phyloP scores from a whole-genome alignment of 1,284 basidiomycete genomes.

The Peniophora sp. region DNA sequence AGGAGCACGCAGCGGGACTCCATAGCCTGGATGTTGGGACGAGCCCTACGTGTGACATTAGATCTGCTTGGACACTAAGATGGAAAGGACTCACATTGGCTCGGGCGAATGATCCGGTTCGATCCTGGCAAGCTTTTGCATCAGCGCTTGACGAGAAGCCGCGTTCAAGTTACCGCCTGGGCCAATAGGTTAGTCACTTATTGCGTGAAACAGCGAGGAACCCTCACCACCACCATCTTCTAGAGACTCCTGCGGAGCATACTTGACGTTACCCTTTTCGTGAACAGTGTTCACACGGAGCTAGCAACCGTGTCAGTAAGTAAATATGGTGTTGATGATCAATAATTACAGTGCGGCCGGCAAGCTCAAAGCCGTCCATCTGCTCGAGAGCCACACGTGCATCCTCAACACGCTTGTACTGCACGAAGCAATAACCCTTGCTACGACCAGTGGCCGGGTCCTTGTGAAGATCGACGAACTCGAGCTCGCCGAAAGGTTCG shows the following conservation, averaged over 20 bases:
- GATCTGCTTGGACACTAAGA: constrained; percentile 8
- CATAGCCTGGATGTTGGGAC: constrained; percentile 69
- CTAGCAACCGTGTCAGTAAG: constrained; percentile 29
- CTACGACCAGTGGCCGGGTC: constrained; percentile 90
- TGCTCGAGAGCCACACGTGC: constrained; percentile 95
- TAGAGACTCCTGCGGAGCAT: constrained; percentile 71
- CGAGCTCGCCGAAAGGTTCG: constrained; percentile 95
- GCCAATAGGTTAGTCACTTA: constrained; percentile 1
- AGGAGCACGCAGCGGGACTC: constrained; percentile 81
- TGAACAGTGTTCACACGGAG: constrained; percentile 87
- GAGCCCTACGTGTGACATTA: constrained; percentile 31
- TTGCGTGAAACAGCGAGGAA: no score
- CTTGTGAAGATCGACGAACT: constrained; percentile 95
- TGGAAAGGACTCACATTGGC: constrained; percentile 41
- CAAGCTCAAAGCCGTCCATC: constrained; percentile 97
- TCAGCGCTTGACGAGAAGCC: constrained; percentile 92
- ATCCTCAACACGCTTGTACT: constrained; percentile 83
- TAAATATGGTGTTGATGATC: constrained; percentile 1
- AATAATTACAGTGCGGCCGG: constrained; percentile 75
- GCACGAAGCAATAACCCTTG: constrained; percentile 98
- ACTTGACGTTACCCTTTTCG: constrained; percentile 73
- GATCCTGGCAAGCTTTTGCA: constrained; percentile 97
- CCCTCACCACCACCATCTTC: constrained; percentile 73
- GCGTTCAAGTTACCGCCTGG: constrained; percentile 88
- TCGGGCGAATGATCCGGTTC: constrained; percentile 54